Conservation (phyloP, 225 moss, liverwort and hornwort genomes). For the Climacium dendroides region DNA sequence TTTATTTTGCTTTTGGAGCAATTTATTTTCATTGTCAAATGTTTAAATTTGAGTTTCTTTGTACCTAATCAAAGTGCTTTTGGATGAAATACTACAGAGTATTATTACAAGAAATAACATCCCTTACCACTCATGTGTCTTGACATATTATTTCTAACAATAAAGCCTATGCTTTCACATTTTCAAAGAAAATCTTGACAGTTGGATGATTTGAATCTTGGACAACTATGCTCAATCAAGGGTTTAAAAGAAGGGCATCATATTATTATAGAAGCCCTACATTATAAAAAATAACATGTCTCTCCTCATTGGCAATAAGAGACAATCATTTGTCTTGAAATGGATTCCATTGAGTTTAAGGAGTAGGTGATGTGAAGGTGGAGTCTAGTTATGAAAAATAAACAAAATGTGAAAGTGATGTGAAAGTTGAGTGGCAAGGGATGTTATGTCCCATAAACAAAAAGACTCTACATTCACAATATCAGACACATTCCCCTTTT, state of each 20-base stretch:
- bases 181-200: accelerated
- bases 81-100: neutral
- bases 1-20: accelerated
- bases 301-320: neutral
- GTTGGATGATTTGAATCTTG: neutral
- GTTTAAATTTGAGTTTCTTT: neutral
- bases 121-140: accelerated
- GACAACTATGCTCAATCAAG: neutral
- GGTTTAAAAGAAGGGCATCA: neutral
- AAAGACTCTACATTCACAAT: neutral
- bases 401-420: too few relatives aligned
- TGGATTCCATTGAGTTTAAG: neutral
- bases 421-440: neutral
- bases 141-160: neutral
- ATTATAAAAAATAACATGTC: neutral
- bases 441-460: neutral
- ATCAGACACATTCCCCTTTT: accelerated
- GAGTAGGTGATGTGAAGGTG: neutral
- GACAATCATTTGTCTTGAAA: accelerated
- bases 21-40: neutral
- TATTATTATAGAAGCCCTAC: neutral
- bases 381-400: neutral
- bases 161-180: neutral
- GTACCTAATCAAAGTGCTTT: neutral
- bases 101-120: neutral